Conservation (phyloP, 2,329 filamentous ascomycete species). For the Penicillium decumbens region DNA sequence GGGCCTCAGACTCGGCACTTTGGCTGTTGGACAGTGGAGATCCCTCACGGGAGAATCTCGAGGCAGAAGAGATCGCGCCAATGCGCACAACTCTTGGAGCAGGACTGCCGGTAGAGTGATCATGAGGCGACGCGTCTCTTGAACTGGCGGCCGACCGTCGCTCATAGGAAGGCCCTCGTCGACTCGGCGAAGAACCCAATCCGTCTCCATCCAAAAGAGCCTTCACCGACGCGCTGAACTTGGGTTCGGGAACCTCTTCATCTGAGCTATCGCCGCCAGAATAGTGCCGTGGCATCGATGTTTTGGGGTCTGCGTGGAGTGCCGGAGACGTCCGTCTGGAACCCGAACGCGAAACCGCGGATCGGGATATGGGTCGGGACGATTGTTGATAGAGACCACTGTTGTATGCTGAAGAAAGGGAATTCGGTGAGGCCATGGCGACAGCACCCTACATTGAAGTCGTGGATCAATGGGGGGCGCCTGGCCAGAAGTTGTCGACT, state of each 20-base stretch:
- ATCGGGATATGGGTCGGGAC: constrained; percentile 37
- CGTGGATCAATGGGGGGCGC: constrained; percentile 23
- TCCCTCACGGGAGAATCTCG: constrained; percentile 34
- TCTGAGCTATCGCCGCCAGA: constrained; percentile 79
- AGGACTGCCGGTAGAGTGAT: constrained; percentile 40
- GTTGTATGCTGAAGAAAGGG: constrained; percentile 35
- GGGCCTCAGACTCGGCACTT: constrained; percentile 26
- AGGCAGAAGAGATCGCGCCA: constrained; percentile 29
- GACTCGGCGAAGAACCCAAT: constrained; percentile 47
- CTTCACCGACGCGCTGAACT: constrained; percentile 87
- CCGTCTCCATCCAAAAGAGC: constrained; percentile 63
- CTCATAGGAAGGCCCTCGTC: constrained; percentile 20
- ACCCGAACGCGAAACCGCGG: constrained; percentile 33
- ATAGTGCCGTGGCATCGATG: constrained; percentile 27
- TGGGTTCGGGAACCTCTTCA: constrained; percentile 85
- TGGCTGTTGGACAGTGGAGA: constrained; percentile 39
- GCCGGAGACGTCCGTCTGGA: constrained; percentile 34
- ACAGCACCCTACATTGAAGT: constrained; percentile 27
- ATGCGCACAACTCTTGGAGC: constrained; percentile 41
- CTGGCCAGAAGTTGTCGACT: constrained; percentile 18
- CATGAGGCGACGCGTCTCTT: constrained; percentile 35
- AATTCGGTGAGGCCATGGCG: constrained; percentile 38
- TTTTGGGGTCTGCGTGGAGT: constrained; percentile 19
- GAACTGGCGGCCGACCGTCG: constrained; percentile 24
- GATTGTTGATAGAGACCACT: constrained; percentile 34